These are phyloP conservation scores for Biancaea sappan DNA, from an alignment of 306 rosid genomes.

Conservation along the genomic window DNA sequence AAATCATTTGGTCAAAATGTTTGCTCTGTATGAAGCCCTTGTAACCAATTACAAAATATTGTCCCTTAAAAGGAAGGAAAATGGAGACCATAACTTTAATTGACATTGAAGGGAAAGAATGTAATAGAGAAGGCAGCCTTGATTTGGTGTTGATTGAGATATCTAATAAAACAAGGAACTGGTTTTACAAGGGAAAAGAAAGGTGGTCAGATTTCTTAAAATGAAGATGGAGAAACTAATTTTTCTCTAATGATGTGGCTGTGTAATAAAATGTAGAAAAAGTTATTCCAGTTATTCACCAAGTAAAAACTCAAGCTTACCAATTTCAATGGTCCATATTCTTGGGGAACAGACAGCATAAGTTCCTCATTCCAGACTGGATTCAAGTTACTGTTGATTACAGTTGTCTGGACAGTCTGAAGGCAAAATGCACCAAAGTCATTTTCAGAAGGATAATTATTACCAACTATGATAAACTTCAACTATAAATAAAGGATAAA, in stretches of 20 bases:
- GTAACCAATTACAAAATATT: not conserved
- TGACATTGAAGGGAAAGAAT: not conserved
- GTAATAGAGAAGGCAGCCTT: not conserved
- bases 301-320: slow-evolving; percentile 47
- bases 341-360: slow-evolving; percentile 92
- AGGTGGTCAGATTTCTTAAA: not conserved
- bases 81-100: not conserved
- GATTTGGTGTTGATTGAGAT: not conserved
- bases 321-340: slow-evolving; percentile 77
- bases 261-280: not conserved
- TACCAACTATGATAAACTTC: slow-evolving; percentile 20
- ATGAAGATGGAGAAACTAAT: slow-evolving; percentile 3
- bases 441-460: slow-evolving; percentile 38
- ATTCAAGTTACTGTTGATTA: slow-evolving; percentile 80
- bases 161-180: not conserved
- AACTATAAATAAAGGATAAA: slow-evolving; percentile 17
- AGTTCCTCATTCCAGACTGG: slow-evolving; percentile 99
- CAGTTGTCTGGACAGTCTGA: slow-evolving; percentile 73
- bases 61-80: not conserved
- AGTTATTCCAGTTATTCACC: slow-evolving; percentile 1
- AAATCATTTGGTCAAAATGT: not conserved
- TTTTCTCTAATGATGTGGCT: slow-evolving; percentile 11
- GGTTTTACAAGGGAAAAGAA: not conserved
- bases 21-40: not conserved
- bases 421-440: slow-evolving; percentile 29